Base-by-base conservation (phyloP, 2,329 filamentous ascomycete genomes). In the Elsinoe ampelina region DNA sequence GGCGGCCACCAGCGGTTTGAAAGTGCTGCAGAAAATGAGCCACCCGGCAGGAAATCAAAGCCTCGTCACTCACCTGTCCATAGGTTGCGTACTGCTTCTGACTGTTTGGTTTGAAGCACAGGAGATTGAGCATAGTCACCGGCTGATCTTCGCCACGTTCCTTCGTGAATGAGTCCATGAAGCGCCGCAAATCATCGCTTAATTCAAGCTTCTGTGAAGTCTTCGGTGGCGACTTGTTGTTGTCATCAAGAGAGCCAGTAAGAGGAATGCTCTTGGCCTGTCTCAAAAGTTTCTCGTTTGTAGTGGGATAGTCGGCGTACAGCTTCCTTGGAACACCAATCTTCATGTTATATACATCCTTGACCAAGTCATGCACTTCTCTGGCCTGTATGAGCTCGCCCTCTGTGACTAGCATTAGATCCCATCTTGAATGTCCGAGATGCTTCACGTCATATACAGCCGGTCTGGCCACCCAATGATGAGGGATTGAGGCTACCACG, bases 41-140 rank as follows among this genome's bases (percentile, higher is more conserved):
- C 5, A 39, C 12, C 45, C 35, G 43, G 6, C 11, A 10, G 12
- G 12, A 17, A 30, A 26, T 5, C 12, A 12, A 5, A 2, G 39
- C n/a, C 11, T 15, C 12, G 32, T n/a, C 11, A 17, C 48, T 20
- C 36, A 57, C 79, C n/a, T 71, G 70, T 2, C 82, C 82, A 65
- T 85, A 85, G 47, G 76, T 69, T 15, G 78, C 70, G 62, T 85
- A 85, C 48, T 73, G 71, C 20, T 70, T 67, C 63, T 82, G 80
- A 59, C 64, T 64, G 34, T 63, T 63, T n/a, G 72, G 70, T 42
- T 73, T 72, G 69, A 85, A 85, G 38, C 80, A 73, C 3, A 85
- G 73, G 2, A 85, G 70, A 59, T 85, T 85, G 38, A 85, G 72
- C 82, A 85, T 85, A 1, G 78, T 80, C 1, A 84, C 77, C 0